Percentiles rank a stretch among this genome's conserved stretches.
Evolutionary conservation across 2,329 filamentous ascomycete genomes (phyloP).

Genomic region (Botrytis byssoidea): DNA sequence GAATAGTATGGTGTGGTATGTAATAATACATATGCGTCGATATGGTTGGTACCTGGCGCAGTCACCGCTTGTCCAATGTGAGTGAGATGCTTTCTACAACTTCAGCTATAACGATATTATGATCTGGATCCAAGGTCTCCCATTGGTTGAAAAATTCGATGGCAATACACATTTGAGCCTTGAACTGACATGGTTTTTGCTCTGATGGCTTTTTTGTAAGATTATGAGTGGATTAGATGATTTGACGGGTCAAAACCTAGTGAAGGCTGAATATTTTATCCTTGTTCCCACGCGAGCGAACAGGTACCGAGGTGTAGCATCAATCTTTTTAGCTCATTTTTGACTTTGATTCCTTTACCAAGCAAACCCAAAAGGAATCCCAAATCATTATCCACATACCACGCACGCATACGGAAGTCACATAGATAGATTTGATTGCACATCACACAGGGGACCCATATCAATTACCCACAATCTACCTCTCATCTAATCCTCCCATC

Average conservation of each 20-base stretch:
- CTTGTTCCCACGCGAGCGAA: constrained; percentile 13
- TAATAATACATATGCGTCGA: neutral
- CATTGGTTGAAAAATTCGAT: neutral
- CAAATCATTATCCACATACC: constrained; percentile 6
- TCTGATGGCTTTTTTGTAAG: constrained; percentile 1
- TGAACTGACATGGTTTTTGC: constrained; percentile 2
- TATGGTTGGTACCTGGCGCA: constrained; percentile 14
- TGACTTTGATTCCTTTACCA: neutral
- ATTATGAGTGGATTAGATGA: constrained; percentile 9
- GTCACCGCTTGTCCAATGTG: constrained; percentile 20
- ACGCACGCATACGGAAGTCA: neutral
- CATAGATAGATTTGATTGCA: constrained; percentile 11
- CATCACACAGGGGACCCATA: constrained; percentile 11
- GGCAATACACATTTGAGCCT: constrained; percentile 11
- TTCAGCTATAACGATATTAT: constrained; percentile 19
- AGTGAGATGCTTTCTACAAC: constrained; percentile 14
- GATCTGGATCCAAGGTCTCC: neutral
- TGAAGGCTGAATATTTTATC: constrained; percentile 14
- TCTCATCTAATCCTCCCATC: constrained; percentile 13
- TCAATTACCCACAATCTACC: constrained; percentile 9
- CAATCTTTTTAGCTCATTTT: neutral
- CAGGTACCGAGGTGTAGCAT: constrained; percentile 14
- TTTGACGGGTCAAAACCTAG: neutral
- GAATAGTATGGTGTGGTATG: neutral
- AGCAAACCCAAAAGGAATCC: neutral